A percentile compares a stretch with the other conserved stretches of the same genome.
phyloP scores from a whole-genome alignment of 768 basidiomycete species.

The Cubamyces lactineus region DNA sequence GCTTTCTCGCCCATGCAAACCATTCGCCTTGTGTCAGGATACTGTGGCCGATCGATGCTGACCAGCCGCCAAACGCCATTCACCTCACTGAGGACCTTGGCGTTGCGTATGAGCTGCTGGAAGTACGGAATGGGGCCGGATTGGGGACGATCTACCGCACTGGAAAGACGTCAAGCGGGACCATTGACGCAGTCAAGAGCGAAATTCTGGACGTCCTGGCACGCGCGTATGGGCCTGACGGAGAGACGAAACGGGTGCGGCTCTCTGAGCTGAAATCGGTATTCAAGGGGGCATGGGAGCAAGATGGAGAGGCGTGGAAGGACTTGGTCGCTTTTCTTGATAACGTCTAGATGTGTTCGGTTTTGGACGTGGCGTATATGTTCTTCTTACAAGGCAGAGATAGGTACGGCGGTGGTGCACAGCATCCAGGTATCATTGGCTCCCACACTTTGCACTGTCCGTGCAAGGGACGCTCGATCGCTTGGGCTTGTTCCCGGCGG shows the following conservation, averaged over 20 bases:
- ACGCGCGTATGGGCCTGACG: slow-evolving; percentile 27
- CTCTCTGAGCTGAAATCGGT: slow-evolving; percentile 18
- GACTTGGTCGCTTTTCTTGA: background rate
- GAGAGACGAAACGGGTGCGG: slow-evolving; percentile 24
- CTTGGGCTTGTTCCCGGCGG: too few species aligned
- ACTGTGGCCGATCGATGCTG: slow-evolving; percentile 29
- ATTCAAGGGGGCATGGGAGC: background rate
- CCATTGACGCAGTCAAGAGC: slow-evolving; percentile 24
- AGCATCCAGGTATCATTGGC: too few species aligned
- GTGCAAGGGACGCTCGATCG: too few species aligned
- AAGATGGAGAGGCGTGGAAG: background rate
- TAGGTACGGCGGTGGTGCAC: too few species aligned
- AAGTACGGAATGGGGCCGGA: slow-evolving; percentile 26
- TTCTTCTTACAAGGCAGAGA: too few species aligned
- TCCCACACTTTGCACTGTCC: too few species aligned
- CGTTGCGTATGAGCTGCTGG: slow-evolving; percentile 31
- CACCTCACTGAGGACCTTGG: slow-evolving; percentile 24
- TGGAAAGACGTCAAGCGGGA: slow-evolving; percentile 21
- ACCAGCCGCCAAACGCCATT: slow-evolving; percentile 28
- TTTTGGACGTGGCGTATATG: too few species aligned
- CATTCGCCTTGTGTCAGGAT: slow-evolving; percentile 22
- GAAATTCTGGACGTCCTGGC: slow-evolving; percentile 24
- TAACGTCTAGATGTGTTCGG: background rate
- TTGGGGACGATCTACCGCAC: slow-evolving; percentile 21
- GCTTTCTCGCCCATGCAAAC: background rate